These are phyloP conservation scores for Sequoiadendron giganteum DNA, from an alignment of 75 land plant species.

Conservation along the genomic window DNA sequence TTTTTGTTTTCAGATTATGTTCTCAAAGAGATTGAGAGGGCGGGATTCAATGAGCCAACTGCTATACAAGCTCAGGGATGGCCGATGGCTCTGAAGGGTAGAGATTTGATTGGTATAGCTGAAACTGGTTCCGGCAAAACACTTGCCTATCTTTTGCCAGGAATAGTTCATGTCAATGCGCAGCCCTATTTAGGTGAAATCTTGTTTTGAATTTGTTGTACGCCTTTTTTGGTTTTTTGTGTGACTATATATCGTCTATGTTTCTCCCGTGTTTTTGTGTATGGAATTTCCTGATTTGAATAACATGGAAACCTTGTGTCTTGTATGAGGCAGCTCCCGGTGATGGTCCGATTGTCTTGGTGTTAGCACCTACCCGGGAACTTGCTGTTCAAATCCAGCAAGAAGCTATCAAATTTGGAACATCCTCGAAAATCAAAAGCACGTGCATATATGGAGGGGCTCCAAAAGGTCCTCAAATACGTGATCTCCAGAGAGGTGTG, in stretches of 20 bases:
- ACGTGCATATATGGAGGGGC: slow-evolving; percentile 93
- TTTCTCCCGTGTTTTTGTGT: not conserved
- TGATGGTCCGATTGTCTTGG: slow-evolving; percentile 81
- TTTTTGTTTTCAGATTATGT: slow-evolving; percentile 55
- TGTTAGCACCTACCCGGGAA: slow-evolving; percentile 88
- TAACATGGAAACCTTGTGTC: not conserved
- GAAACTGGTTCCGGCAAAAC: slow-evolving; percentile 99
- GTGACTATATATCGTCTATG: not conserved
- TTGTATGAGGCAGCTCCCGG: slow-evolving; percentile 48
- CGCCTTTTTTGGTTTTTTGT: not conserved
- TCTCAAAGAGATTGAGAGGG: slow-evolving; percentile 68
- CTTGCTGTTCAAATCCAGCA: slow-evolving; percentile 87
- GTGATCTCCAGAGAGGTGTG: slow-evolving; percentile 75
- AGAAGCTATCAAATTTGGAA: slow-evolving; percentile 75
- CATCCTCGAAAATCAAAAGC: slow-evolving; percentile 52
- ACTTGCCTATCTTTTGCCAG: slow-evolving; percentile 84
- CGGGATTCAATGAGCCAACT: slow-evolving; percentile 92
- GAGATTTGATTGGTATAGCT: slow-evolving; percentile 93
- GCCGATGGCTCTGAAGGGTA: slow-evolving; percentile 98
- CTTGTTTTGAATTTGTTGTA: not conserved
- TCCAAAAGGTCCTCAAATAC: slow-evolving; percentile 89
- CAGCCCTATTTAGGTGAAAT: slow-evolving; percentile 80
- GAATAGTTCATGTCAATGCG: slow-evolving; percentile 89
- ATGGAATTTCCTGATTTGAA: not conserved
- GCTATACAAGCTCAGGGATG: slow-evolving; percentile 98